Percentiles rank a stretch among this genome's conserved stretches.
Evolutionary conservation across 176 grass and related monocot genomes (phyloP).

Genomic region (Musa itinerans): DNA sequence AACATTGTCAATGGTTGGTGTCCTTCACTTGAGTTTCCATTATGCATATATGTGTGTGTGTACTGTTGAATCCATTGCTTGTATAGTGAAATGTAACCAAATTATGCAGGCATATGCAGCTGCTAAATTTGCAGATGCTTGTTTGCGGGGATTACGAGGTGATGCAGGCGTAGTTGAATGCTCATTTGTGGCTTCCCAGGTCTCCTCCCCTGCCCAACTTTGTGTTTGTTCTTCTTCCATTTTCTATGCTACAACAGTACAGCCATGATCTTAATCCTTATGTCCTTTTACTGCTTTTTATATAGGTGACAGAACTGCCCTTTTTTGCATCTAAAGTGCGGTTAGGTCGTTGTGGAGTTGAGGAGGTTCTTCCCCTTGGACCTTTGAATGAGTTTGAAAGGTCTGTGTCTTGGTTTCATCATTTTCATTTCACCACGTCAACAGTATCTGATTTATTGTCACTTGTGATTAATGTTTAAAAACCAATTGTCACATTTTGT

Average conservation of each 20-base stretch:
- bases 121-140: conserved; percentile 72
- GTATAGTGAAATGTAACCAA: conserved; percentile 3
- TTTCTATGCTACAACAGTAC: not conserved
- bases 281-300: not conserved
- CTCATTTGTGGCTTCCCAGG: conserved; percentile 77
- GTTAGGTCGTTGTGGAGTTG: conserved; percentile 60
- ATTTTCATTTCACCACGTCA: not conserved
- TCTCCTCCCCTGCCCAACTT: conserved; percentile 12
- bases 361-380: conserved; percentile 86
- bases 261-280: not conserved
- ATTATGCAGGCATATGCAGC: conserved; percentile 65
- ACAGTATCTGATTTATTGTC: not conserved
- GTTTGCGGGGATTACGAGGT: conserved; percentile 73
- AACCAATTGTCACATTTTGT: not conserved
- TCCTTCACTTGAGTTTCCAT: not conserved
- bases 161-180: conserved; percentile 75
- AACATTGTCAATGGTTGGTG: conserved; percentile 90
- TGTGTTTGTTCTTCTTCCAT: not conserved
- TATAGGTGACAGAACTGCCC: conserved; percentile 68
- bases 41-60: not conserved
- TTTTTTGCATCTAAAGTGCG: conserved; percentile 88
- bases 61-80: not conserved
- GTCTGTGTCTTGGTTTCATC: conserved; percentile 23
- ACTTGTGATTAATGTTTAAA: not conserved
- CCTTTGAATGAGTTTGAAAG: conserved; percentile 92